phyloP scores from a whole-genome alignment of 768 basidiomycete species.

The Lentinula guzmanii region DNA sequence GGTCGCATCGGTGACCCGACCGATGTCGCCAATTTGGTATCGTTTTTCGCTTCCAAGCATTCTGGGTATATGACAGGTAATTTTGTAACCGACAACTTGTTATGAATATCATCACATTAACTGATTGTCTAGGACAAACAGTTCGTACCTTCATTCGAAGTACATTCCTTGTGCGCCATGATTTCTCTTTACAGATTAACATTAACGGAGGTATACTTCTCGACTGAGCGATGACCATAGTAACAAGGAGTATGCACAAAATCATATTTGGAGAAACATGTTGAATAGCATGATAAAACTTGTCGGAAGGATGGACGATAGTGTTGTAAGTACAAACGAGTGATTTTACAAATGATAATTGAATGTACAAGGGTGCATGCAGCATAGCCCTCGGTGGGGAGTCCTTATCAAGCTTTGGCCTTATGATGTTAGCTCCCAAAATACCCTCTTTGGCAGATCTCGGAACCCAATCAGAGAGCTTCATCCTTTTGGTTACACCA shows the following conservation, averaged over 20 bases:
- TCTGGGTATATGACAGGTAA: slow-evolving; percentile 23
- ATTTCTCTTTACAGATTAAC: background rate
- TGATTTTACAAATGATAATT: too few relatives aligned
- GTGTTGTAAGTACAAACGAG: too few relatives aligned
- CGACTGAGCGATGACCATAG: slow-evolving; percentile 3
- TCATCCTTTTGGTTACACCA: background rate
- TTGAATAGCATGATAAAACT: too few relatives aligned
- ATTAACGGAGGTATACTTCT: slow-evolving; percentile 11
- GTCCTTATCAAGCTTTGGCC: background rate
- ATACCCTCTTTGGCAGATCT: background rate
- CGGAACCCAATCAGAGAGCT: background rate
- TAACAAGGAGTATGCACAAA: too few relatives aligned
- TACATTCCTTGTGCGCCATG: background rate
- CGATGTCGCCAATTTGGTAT: slow-evolving; percentile 22
- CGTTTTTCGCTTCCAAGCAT: slow-evolving; percentile 24
- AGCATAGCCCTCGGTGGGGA: too few relatives aligned
- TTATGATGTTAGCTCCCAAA: background rate
- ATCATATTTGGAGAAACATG: too few relatives aligned
- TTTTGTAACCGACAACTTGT: background rate
- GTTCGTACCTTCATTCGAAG: background rate
- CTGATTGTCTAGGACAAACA: background rate
- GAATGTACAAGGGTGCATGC: too few relatives aligned
- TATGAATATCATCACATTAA: background rate
- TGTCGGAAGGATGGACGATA: too few relatives aligned
- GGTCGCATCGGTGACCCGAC: slow-evolving; percentile 14